Percentiles rank a stretch among this genome's conserved stretches.
phyloP scores from a whole-genome alignment of 2,329 filamentous ascomycete species.

The Aspergillus calidoustus region DNA sequence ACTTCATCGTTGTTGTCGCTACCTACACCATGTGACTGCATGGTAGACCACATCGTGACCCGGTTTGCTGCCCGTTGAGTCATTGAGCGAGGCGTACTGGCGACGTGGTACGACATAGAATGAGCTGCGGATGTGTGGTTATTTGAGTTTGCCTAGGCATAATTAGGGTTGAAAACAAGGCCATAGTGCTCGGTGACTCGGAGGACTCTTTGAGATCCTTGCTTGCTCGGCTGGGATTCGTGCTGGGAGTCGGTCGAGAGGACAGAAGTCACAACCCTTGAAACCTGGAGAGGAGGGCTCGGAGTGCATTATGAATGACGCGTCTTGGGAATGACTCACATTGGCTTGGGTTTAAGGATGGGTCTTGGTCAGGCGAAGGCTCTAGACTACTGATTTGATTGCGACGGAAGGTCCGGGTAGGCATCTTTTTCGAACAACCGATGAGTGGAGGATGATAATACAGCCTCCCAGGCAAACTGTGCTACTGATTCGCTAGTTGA shows the following conservation, averaged over 20 bases:
- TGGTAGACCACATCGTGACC: background rate
- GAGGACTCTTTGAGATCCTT: background rate
- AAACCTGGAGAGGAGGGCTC: background rate
- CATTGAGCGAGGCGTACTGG: background rate
- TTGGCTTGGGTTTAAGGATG: background rate
- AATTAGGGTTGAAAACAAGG: background rate
- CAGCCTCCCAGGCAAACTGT: background rate
- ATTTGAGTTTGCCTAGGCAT: background rate
- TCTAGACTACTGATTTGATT: background rate
- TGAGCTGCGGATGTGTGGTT: background rate
- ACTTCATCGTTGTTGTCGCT: background rate
- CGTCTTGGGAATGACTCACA: background rate
- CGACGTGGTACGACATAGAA: slow-evolving; percentile 3
- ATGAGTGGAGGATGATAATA: background rate
- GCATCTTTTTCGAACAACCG: background rate
- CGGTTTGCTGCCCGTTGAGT: background rate
- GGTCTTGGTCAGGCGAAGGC: background rate
- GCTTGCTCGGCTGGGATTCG: background rate
- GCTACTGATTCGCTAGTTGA: background rate
- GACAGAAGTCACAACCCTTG: background rate
- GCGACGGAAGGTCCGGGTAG: background rate
- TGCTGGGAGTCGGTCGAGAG: background rate
- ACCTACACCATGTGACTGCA: background rate
- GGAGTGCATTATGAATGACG: background rate
- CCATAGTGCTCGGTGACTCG: background rate